Base-by-base conservation (phyloP, 106 monocot species). In the Ottelia alismoides region DNA sequence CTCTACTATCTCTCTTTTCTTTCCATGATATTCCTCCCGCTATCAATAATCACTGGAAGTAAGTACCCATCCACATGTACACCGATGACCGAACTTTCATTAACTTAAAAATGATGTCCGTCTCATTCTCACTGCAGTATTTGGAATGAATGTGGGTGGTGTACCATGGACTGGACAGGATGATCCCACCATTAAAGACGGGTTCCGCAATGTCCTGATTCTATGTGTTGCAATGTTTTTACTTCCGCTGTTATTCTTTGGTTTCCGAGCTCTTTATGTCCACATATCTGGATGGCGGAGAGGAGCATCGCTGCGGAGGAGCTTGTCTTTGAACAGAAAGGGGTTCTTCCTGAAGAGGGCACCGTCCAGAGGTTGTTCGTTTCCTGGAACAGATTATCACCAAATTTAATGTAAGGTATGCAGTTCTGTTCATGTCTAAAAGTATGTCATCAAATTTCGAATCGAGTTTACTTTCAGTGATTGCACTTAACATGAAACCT, bases 81-180 rank as follows among this genome's bases (percentile, higher is more conserved):
- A n/a, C n/a, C n/a, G n/a, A n/a, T n/a, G n/a, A n/a, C n/a, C n/a
- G n/a, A n/a, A n/a, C n/a, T n/a, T n/a, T n/a, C n/a, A n/a, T n/a
- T n/a, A n/a, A n/a, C n/a, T n/a, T n/a, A n/a, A n/a, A n/a, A n/a
- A n/a, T n/a, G n/a, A n/a, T n/a, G n/a, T n/a, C n/a, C n/a, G n/a
- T n/a, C n/a, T n/a, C n/a, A n/a, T n/a, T 53, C 17, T 65, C 18
- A 22, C n/a, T 53, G 51, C 80, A 94, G 93, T 96, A 22, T 96
- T 96, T 50, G 94, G 94, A 20, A 96, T 96, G 94, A 96, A 96
- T 52, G 94, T 96, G 21, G 94, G 88, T 10, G 88, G 94, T 23
- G 88, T 96, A 14, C 94, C 94, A 53, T 94, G 94, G 94, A 88
- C 94, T 28, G 68, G 67, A 22, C 81, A 85, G 58, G 76, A 61